Evolutionary conservation across 352 stramenopile species (phyloP).

Genomic region (Globisporangium middletonii): DNA sequence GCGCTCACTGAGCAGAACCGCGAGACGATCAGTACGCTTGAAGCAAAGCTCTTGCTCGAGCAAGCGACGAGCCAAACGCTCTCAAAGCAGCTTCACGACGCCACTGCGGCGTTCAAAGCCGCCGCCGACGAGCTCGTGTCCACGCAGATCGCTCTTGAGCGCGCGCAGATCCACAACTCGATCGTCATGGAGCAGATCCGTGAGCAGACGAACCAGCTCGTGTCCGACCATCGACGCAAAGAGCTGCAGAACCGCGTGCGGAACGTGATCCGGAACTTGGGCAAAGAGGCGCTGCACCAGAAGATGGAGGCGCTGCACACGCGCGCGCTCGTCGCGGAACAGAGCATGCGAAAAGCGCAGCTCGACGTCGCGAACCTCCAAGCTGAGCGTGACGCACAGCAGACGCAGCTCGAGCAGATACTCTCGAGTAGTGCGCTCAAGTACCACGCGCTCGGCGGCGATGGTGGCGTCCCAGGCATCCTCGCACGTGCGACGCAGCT

Average conservation of each 20-base stretch:
- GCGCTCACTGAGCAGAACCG: conserved; percentile 23
- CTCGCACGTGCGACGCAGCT: conserved; percentile 32
- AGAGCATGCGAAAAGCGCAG: conserved; percentile 45
- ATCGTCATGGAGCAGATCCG: conserved; percentile 42
- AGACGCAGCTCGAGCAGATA: conserved; percentile 43
- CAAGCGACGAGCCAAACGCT: conserved; percentile 38
- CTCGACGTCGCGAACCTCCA: conserved; percentile 29
- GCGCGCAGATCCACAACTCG: conserved; percentile 30
- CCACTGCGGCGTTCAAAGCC: conserved; percentile 31
- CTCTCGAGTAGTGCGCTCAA: conserved; percentile 46
- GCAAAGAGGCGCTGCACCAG: conserved; percentile 51
- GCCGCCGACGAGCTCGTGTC: conserved; percentile 40
- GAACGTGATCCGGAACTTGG: conserved; percentile 46
- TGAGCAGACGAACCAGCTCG: conserved; percentile 32
- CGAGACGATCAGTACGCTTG: conserved; percentile 28
- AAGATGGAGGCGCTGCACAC: conserved; percentile 60
- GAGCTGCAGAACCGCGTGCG: conserved; percentile 52
- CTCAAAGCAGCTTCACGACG: conserved; percentile 45
- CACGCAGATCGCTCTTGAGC: conserved; percentile 43
- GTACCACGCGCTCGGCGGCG: conserved; percentile 34
- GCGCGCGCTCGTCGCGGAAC: conserved; percentile 40
- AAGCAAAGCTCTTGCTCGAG: conserved; percentile 51
- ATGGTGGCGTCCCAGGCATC: conserved; percentile 50
- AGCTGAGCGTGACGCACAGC: conserved; percentile 28
- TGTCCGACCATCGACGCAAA: conserved; percentile 44